Evolutionary conservation across 257 asterid species (phyloP), one percentile per base, ranked within the genome.

Genomic region (Buddleja alternifolia): DNA sequence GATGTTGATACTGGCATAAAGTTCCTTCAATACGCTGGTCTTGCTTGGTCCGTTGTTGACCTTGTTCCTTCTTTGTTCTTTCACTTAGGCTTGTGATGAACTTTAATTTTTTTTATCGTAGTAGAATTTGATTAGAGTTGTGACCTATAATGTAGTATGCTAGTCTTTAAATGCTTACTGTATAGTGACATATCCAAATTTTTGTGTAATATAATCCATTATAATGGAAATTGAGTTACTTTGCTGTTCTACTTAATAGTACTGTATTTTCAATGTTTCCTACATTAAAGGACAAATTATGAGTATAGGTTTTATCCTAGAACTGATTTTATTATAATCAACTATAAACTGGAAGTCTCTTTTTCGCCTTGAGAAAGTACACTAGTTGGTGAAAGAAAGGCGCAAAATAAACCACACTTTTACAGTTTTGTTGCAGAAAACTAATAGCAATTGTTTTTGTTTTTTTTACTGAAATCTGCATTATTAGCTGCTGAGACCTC

Each of bases 11-110:
- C 97, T 6, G 96, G 99, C 77, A 91, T 91, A 70, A 87, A 97
- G 86, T 89, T 94, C 74, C 61, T 94, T 72, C 99, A 94, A 78
- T 94, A 94, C 60, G 80, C 97, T 72, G 96, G 97, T 61, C 96
- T 91, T 67, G 97, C 97, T 11, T 94, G 97, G 97, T 89, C 96
- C 2, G 96, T 89, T 19, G 99, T 89, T 65, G 99, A 89, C 77
- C 97, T 87, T 55, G 99, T 91, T 77, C 97, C 99, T 59, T 89
- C 90, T 46, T 12, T 86, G 20, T 92, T 91, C 78, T 76, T 82
- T 60, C 80, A 70, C 66, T 66, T 89, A 21, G 81, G 90, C 73
- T 79, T 94, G 73, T 92, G 90, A 92, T 72, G 65, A 29, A 29
- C 74, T 67, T 65, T 14, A 63, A 17, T 6, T 47, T 19, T 50